Conservation (phyloP, 495 filamentous ascomycete species). For the Xylaria telfairii region DNA sequence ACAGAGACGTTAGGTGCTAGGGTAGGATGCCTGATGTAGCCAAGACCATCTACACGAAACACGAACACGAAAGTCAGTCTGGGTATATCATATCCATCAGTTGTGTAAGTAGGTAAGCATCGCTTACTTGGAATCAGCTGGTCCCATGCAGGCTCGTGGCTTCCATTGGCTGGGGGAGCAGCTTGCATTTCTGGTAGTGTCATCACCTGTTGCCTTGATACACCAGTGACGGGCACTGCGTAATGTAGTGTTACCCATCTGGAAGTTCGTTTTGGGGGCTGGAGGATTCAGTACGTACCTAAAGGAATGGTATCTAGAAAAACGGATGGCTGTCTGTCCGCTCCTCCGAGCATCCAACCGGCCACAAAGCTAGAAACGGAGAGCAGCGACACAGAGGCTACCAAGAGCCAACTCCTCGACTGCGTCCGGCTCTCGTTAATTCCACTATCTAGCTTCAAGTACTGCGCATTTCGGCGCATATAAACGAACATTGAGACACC, state of each 20-base stretch:
- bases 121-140: constrained; percentile 11
- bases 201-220: constrained; percentile 14
- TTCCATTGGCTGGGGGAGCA: constrained; percentile 2
- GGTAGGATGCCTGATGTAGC: background rate
- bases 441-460: no score
- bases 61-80: no score
- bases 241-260: background rate
- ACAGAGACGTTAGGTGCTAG: constrained; percentile 2
- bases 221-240: constrained; percentile 3
- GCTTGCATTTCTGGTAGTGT: constrained; percentile 2
- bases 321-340: background rate
- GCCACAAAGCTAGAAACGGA: no score
- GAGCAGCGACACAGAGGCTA: no score
- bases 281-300: no score
- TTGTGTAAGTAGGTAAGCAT: background rate
- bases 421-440: no score
- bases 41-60: background rate
- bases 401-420: no score
- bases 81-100: no score
- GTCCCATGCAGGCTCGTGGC: constrained; percentile 16
- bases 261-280: background rate
- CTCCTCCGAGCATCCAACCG: no score
- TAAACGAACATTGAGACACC: no score
- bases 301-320: background rate
- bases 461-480: no score